Base-by-base conservation (phyloP, 1,139 yeast genomes). In the Yarrowia galli region DNA sequence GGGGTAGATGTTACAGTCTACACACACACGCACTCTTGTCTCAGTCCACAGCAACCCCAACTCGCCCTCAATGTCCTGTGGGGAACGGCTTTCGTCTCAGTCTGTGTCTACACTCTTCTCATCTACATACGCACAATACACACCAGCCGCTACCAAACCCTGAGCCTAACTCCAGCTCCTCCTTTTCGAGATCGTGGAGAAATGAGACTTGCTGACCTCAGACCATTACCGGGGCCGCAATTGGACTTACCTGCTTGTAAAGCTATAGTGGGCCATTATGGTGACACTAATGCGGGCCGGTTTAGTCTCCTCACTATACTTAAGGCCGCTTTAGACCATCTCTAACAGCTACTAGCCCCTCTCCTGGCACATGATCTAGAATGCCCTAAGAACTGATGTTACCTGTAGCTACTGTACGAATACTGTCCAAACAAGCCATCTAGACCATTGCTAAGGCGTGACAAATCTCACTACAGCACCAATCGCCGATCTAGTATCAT, bases 181-280 rank as follows among this genome's bases (percentile, higher is more conserved):
- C 60, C 60, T 53, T 38, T 51, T 12, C 13, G 43, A 43, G 22
- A 53, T 53, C 60, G 60, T 53, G 60, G 45, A 53, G 60, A 53
- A 36, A 9, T 12, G 8, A 28, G 7, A 28, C 32, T 25, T 25
- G 28, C 28, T 35, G 20, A 6, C 43, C n/a, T n/a, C n/a, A 6
- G 43, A 7, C 18, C 2, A 18, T 16, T 22, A 28, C 28, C 22
- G 9, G 32, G 8, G 25, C 23, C 25, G 48, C 25, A 6, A 25
- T 25, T 43, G 13, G 20, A 40, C 16, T 6, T 1, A 8, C 40
- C 40, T 40, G 20, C 20, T 40, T 16, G 12, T 40, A 16, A 20
- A 6, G 32, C 32, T 28, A 28, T 28, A 28, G 32, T 28, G 32
- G 1, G 32, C 32, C 32, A 28, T 1, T 36, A 36, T 22, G 12